Evolutionary conservation across 805 yeast genomes (phyloP).

Genomic region (Clavispora carvajalis): DNA sequence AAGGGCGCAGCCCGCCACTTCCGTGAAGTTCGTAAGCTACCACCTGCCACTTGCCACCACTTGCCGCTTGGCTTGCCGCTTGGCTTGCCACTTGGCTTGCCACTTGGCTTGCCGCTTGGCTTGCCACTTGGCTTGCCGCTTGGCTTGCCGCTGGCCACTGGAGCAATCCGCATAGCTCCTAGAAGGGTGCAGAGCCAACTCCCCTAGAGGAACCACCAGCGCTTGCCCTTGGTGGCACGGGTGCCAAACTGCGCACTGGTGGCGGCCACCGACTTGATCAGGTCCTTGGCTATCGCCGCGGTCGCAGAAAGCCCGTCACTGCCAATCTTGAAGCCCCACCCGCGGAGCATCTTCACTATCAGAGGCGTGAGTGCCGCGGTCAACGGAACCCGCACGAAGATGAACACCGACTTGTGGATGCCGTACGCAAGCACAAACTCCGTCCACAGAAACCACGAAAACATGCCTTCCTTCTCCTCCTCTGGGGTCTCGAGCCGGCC

Average conservation of each 20-base stretch:
- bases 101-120: too few relatives aligned
- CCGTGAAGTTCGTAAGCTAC: too few relatives aligned
- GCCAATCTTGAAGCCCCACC: constrained; percentile 79
- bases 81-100: too few relatives aligned
- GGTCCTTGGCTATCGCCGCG: constrained; percentile 17
- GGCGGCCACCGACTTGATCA: constrained; percentile 24
- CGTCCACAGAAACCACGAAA: constrained; percentile 52
- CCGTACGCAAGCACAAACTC: constrained; percentile 92
- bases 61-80: too few relatives aligned
- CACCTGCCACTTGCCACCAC: too few relatives aligned
- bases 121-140: too few relatives aligned
- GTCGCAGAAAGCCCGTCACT: constrained; percentile 41
- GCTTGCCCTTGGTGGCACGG: constrained; percentile 45
- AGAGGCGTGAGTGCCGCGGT: constrained; percentile 91
- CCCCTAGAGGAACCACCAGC: constrained; percentile 65
- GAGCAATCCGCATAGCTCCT: too few relatives aligned
- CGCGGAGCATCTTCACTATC: constrained; percentile 57
- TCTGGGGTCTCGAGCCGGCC: constrained; percentile 21
- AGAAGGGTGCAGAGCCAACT: too few relatives aligned
- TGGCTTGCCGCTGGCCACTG: too few relatives aligned
- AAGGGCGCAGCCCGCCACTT: background rate
- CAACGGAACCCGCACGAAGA: constrained; percentile 78
- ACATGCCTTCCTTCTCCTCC: constrained; percentile 18
- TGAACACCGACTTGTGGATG: constrained; percentile 72
- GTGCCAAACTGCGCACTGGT: constrained; percentile 47